phyloP scores from a whole-genome alignment of 1,284 basidiomycete genomes.

The Phellinidium pouzarii region DNA sequence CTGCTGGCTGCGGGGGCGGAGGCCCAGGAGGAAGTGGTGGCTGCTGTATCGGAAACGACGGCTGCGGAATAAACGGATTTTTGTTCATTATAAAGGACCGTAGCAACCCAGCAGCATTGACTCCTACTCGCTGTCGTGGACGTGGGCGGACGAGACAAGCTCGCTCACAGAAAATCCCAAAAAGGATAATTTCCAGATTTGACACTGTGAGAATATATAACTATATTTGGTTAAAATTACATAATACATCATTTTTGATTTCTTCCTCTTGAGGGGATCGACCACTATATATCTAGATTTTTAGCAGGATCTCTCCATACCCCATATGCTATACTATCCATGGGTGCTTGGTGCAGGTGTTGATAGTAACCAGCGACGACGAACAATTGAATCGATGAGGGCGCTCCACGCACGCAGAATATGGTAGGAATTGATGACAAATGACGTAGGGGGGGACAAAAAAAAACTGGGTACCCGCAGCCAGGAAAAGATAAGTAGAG shows the following conservation, averaged over 20 bases:
- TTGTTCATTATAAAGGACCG: constrained; percentile 53
- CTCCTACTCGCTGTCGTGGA: neutral
- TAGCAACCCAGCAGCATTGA: neutral
- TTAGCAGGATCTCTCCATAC: constrained; percentile 10
- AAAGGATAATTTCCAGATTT: neutral
- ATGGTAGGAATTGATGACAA: no score
- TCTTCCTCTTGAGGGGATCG: no score
- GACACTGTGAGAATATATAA: neutral
- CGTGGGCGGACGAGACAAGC: neutral
- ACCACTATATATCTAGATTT: no score
- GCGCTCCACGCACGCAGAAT: no score
- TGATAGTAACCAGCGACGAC: no score
- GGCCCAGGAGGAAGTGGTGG: constrained; percentile 74
- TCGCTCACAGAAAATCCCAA: neutral
- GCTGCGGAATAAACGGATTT: constrained; percentile 68
- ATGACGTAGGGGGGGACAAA: no score
- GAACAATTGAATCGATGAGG: no score
- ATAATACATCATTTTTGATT: no score
- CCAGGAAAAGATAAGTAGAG: no score
- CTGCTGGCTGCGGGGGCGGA: constrained; percentile 56
- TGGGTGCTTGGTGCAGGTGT: no score
- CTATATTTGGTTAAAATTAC: neutral
- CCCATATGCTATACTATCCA: no score
- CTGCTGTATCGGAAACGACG: constrained; percentile 55
- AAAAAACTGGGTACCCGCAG: no score